These are phyloP conservation scores for Luffa aegyptiaca DNA, from an alignment of 306 rosid genomes.

Conservation along the genomic window DNA sequence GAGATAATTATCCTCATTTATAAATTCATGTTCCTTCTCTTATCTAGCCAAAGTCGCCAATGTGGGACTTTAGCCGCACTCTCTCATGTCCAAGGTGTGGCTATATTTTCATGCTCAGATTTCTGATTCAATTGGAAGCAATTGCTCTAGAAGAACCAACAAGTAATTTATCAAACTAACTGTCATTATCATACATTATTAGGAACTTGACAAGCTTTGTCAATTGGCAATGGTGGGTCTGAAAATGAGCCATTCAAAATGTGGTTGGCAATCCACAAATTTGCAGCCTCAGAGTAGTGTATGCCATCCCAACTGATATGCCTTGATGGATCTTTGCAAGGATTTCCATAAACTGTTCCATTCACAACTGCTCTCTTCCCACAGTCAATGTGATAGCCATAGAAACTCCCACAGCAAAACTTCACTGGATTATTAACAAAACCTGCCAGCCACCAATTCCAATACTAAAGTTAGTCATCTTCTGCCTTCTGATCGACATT, in stretches of 20 bases:
- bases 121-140: neutral
- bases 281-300: slow-evolving; percentile 81
- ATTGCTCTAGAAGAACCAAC: neutral
- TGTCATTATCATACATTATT: neutral
- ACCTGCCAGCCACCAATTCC: slow-evolving; percentile 40
- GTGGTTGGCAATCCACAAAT: slow-evolving; percentile 38
- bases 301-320: slow-evolving; percentile 86
- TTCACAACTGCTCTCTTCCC: slow-evolving; percentile 51
- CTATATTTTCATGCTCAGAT: neutral
- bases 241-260: slow-evolving; percentile 51
- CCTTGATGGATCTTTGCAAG: slow-evolving; percentile 58
- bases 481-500: neutral
- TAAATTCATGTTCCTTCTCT: too few species aligned
- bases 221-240: slow-evolving; percentile 54
- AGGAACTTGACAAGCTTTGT: slow-evolving; percentile 37
- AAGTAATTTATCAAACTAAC: neutral
- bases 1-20: too few species aligned
- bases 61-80: too few species aligned
- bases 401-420: slow-evolving; percentile 80
- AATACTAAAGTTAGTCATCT: neutral
- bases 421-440: slow-evolving; percentile 53
- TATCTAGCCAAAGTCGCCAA: too few species aligned
- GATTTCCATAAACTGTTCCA: slow-evolving; percentile 65
- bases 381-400: slow-evolving; percentile 52
- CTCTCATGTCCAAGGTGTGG: neutral